Evolutionary conservation across 1,284 basidiomycete species (phyloP).

Genomic region (Ustilago nuda): DNA sequence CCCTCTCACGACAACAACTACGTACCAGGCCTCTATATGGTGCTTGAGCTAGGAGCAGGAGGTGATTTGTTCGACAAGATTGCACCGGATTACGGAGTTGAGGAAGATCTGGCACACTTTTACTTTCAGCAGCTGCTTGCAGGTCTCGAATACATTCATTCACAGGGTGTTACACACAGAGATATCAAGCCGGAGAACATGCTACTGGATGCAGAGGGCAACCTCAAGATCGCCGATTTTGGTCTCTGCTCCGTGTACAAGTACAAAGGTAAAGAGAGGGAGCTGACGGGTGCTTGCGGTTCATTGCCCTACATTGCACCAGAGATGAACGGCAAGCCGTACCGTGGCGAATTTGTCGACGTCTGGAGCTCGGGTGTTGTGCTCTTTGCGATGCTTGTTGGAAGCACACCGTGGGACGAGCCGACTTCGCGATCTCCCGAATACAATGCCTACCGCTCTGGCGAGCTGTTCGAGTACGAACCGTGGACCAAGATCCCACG

Average conservation of each 20-base stretch:
- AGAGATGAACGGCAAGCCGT: constrained; percentile 75
- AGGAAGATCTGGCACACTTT: constrained; percentile 87
- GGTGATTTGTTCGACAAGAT: constrained; percentile 99
- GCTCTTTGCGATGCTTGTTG: constrained; percentile 88
- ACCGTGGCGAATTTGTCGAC: constrained; percentile 91
- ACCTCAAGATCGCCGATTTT: constrained; percentile 93
- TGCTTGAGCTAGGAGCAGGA: constrained; percentile 90
- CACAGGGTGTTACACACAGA: constrained; percentile 73
- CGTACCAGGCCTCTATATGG: constrained; percentile 80
- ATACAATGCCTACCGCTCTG: constrained; percentile 80
- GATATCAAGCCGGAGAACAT: constrained; percentile 72
- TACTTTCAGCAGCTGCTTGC: constrained; percentile 90
- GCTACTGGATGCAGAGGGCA: constrained; percentile 72
- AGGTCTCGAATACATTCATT: constrained; percentile 81
- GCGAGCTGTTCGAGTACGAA: constrained; percentile 77
- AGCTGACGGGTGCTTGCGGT: constrained; percentile 76
- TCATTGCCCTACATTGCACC: constrained; percentile 95
- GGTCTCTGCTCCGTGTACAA: constrained; percentile 92
- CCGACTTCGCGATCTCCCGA: constrained; percentile 84
- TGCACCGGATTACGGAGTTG: constrained; percentile 84
- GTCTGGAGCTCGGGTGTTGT: constrained; percentile 97
- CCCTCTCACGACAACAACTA: constrained; percentile 56
- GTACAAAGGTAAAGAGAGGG: constrained; percentile 81
- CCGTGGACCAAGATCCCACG: constrained; percentile 83
- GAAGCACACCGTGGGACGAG: constrained; percentile 98